phyloP scores from a whole-genome alignment of 2,329 filamentous ascomycete genomes.

The Drechslerella dactyloides region DNA sequence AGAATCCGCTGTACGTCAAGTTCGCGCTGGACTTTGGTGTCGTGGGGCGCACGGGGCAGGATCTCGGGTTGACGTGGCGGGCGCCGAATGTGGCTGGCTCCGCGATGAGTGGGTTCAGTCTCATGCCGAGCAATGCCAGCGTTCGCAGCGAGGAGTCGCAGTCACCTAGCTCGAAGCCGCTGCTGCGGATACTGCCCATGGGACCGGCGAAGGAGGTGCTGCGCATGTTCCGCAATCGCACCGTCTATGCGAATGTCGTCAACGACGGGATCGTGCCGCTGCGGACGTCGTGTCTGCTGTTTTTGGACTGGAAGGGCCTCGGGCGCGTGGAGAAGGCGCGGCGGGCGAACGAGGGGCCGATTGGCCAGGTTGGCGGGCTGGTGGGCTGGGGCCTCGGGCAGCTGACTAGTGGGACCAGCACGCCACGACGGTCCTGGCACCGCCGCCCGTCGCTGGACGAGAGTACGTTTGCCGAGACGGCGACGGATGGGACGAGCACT shows the following conservation, averaged over 20 bases:
- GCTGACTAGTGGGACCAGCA: slow-evolving; percentile 62
- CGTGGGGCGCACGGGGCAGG: slow-evolving; percentile 93
- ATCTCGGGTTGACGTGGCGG: slow-evolving; percentile 92
- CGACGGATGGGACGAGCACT: not conserved
- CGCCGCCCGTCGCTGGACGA: slow-evolving; percentile 38
- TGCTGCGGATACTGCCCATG: slow-evolving; percentile 85
- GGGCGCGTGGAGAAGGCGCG: slow-evolving; percentile 93
- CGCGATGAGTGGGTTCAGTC: slow-evolving; percentile 61
- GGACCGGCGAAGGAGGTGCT: slow-evolving; percentile 87
- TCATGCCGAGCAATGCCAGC: slow-evolving; percentile 38
- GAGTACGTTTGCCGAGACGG: slow-evolving; percentile 32
- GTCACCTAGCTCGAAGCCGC: slow-evolving; percentile 83
- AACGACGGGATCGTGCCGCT: slow-evolving; percentile 97
- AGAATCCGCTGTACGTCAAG: slow-evolving; percentile 95
- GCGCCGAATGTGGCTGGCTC: slow-evolving; percentile 75
- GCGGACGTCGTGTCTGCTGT: slow-evolving; percentile 92
- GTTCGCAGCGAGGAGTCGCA: slow-evolving; percentile 65
- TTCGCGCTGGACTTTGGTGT: slow-evolving; percentile 96
- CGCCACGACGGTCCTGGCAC: slow-evolving; percentile 42
- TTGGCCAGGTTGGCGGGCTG: slow-evolving; percentile 84
- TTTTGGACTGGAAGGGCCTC: slow-evolving; percentile 93
- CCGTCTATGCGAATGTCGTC: slow-evolving; percentile 94
- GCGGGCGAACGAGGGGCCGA: slow-evolving; percentile 69
- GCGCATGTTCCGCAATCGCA: slow-evolving; percentile 86
- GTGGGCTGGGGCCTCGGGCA: slow-evolving; percentile 96